phyloP scores from a whole-genome alignment of 2,329 filamentous ascomycete genomes.

The Fusarium globosum region DNA sequence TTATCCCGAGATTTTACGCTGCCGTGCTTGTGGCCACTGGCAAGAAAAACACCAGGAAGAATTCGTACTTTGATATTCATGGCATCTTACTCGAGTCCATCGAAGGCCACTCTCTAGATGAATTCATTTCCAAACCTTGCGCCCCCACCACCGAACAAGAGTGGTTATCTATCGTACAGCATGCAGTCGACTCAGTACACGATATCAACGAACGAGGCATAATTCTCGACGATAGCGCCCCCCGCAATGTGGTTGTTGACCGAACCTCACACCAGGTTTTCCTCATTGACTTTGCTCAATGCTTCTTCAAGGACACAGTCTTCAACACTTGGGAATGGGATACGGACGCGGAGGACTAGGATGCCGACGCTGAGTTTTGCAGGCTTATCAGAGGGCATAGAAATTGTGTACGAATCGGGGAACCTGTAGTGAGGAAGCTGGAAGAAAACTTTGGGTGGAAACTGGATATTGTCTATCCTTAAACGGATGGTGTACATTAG shows the following conservation, averaged over 20 bases:
- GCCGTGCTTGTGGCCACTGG: neutral
- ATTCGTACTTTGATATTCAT: neutral
- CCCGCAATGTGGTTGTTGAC: neutral
- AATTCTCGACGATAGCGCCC: neutral
- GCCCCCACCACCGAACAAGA: neutral
- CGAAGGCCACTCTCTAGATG: neutral
- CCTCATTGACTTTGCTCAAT: neutral
- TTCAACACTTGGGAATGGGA: neutral
- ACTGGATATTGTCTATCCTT: no score
- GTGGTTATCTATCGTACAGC: neutral
- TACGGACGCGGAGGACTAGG: neutral
- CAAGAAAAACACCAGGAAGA: neutral
- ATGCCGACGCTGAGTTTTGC: neutral
- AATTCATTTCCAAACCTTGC: fast-evolving
- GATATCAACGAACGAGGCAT: neutral
- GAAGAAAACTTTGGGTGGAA: no score
- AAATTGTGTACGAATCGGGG: no score
- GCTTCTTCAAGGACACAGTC: neutral
- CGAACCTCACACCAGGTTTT: neutral
- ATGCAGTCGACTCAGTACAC: neutral
- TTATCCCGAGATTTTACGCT: neutral
- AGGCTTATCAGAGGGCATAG: neutral
- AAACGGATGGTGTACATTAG: no score
- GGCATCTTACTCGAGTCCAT: neutral
- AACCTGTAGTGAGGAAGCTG: no score